phyloP scores from a whole-genome alignment of 305 asterid species.

The Fraxinus sp. region DNA sequence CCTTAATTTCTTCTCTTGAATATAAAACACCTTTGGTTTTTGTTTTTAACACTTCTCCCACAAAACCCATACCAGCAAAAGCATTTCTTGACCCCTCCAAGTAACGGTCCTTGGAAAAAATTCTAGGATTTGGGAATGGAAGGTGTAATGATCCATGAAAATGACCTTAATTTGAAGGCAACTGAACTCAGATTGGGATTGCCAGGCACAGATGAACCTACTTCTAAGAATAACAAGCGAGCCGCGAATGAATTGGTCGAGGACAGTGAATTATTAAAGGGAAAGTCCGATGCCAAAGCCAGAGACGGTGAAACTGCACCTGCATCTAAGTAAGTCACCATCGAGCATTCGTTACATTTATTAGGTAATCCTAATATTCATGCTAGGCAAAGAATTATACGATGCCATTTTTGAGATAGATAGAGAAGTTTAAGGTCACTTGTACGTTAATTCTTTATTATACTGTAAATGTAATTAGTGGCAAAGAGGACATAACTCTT shows the following conservation, averaged over 20 bases:
- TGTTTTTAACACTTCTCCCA: background rate
- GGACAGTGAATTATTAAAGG: conserved; percentile 25
- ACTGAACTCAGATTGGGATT: conserved; percentile 80
- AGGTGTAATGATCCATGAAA: conserved; percentile 29
- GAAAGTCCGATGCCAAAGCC: conserved; percentile 18
- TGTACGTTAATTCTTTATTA: background rate
- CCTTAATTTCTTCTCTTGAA: background rate
- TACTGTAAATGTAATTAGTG: background rate
- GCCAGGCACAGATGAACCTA: conserved; percentile 55
- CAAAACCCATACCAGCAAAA: background rate
- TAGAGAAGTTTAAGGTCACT: background rate
- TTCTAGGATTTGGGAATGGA: conserved; percentile 28
- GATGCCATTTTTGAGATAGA: background rate
- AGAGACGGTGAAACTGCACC: conserved; percentile 28
- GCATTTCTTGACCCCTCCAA: background rate
- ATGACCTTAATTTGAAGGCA: conserved; percentile 54
- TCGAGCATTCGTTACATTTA: background rate
- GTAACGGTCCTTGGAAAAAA: background rate
- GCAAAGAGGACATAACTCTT: background rate
- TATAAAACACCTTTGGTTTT: background rate
- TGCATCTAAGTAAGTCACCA: conserved; percentile 32
- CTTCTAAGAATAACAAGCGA: conserved; percentile 46
- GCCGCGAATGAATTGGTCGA: conserved; percentile 37
- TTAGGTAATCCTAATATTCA: background rate
- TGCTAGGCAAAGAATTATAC: background rate